Evolutionary conservation across 495 filamentous ascomycete species (phyloP), one percentile per base, ranked within the genome.

Genomic region (Aspergillus sclerotioniger): DNA sequence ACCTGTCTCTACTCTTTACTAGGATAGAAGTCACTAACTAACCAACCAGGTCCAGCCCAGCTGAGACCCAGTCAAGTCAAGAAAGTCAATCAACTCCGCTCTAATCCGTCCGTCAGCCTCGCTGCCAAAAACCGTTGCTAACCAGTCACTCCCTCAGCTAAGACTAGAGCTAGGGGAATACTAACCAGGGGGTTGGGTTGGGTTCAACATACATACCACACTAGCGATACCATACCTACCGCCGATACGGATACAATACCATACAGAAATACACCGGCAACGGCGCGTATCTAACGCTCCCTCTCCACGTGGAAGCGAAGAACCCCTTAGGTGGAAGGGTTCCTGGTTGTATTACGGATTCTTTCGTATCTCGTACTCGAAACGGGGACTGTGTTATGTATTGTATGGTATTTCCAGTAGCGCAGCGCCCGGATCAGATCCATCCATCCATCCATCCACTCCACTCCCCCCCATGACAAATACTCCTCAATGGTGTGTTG

Each of bases 281-380:
- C 61, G 61, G 61, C 50, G 54, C 31, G 61, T 63, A 63, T 63
- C 50, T 63, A 54, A 63, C 61, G 19, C 59, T 17, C 25, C 39
- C 15, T 12, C 13, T 31, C 61, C 61, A 63, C 61, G 61, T 63
- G 61, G 60, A 16, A 20, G 8, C 45, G 46, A 60, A 60, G 61
- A 63, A 63, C 61, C 37, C 49, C 51, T 57, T 57, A 12, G 49
- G 32, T 49, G 17, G 16, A 53, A 57, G 51, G 48, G 54, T 33
- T 46, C 56, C 51, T 19, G 33, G 25, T 25, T 2, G 25, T 25
- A 25, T 25, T 25, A 25, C 25, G 25, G 2, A 25, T 25, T 25
- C 25, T 25, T 25, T 25, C 25, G 25, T 25, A 25, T 25, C 25
- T 2, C 2, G 37, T 3, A 12, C 37, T 1, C 3, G 13, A 1